A percentile compares a stretch with the other conserved stretches of the same genome.
Conservation (phyloP, 2,329 filamentous ascomycete species). For the Fusarium sp. region DNA sequence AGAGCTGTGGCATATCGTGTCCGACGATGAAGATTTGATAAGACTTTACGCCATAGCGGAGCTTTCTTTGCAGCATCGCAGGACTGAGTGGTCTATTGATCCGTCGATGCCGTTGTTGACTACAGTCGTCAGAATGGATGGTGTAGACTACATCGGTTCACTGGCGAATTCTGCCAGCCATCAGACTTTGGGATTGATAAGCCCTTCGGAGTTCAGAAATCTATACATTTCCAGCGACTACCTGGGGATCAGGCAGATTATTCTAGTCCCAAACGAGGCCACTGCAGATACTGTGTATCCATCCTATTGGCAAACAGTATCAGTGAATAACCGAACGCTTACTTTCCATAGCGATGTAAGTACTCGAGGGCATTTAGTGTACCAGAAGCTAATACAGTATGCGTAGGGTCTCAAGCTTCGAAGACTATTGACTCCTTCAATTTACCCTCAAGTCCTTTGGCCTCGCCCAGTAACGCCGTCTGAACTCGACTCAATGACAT, state of each 20-base stretch:
- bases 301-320: constrained; percentile 13
- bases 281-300: not conserved
- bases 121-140: constrained; percentile 10
- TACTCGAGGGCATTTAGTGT: rapidly evolving
- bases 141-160: constrained; percentile 1
- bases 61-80: not conserved
- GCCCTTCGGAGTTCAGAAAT: rapidly evolving
- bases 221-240: constrained; percentile 15
- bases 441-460: not conserved
- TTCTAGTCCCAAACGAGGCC: not conserved
- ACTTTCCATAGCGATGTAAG: constrained; percentile 12
- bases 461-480: not conserved
- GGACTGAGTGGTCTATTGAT: not conserved
- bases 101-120: not conserved
- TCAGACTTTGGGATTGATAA: not conserved
- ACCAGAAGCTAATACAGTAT: not conserved
- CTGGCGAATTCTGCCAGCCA: not conserved
- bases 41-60: not conserved
- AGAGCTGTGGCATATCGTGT: constrained; percentile 10
- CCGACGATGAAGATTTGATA: not conserved
- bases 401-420: constrained; percentile 13
- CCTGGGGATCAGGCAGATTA: constrained; percentile 12
- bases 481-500: not conserved
- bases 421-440: not conserved
- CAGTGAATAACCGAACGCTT: not conserved